Evolutionary conservation across 1,284 basidiomycete species (phyloP).

Genomic region (Pterulicium gracile): DNA sequence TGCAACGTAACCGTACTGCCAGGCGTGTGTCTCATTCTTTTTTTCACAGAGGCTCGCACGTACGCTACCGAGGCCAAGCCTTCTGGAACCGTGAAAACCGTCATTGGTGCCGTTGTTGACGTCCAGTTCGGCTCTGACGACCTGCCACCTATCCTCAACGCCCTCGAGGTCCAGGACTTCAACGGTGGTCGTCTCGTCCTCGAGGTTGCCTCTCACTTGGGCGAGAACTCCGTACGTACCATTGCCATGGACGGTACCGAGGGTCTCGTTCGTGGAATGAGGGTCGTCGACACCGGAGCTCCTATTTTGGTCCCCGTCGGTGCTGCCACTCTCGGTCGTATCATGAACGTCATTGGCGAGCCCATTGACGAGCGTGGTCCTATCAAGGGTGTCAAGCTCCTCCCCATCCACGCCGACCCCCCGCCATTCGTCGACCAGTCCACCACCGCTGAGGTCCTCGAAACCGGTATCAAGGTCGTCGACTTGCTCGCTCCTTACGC

Average conservation of each 20-base stretch:
- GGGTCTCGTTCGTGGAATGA: conserved; percentile 98
- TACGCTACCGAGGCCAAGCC: conserved; percentile 86
- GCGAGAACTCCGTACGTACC: conserved; percentile 97
- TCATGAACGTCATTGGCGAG: conserved; percentile 99
- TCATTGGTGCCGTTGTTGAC: conserved; percentile 99
- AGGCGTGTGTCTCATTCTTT: conserved; percentile 11
- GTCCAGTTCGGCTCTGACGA: conserved; percentile 88
- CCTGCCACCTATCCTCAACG: conserved; percentile 95
- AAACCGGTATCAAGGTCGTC: conserved; percentile 99
- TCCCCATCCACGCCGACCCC: conserved; percentile 93
- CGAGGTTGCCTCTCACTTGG: conserved; percentile 94
- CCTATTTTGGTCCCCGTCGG: conserved; percentile 98
- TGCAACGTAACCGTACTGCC: background rate
- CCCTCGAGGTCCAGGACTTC: conserved; percentile 94
- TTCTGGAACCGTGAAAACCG: conserved; percentile 80
- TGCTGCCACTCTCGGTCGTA: conserved; percentile 87
- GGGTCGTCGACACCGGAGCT: conserved; percentile 91
- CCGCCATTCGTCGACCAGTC: conserved; percentile 97
- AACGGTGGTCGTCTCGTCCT: conserved; percentile 88
- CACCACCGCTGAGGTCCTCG: conserved; percentile 94
- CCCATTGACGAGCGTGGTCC: conserved; percentile 99
- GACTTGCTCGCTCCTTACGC: conserved; percentile 98
- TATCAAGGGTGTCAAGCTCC: conserved; percentile 88
- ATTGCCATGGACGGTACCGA: conserved; percentile 99
- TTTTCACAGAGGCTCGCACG: conserved; percentile 49